Percentiles rank a stretch among this genome's conserved stretches.
Conservation (phyloP, 2,329 filamentous ascomycete species). For the Xylariaceae sp. region DNA sequence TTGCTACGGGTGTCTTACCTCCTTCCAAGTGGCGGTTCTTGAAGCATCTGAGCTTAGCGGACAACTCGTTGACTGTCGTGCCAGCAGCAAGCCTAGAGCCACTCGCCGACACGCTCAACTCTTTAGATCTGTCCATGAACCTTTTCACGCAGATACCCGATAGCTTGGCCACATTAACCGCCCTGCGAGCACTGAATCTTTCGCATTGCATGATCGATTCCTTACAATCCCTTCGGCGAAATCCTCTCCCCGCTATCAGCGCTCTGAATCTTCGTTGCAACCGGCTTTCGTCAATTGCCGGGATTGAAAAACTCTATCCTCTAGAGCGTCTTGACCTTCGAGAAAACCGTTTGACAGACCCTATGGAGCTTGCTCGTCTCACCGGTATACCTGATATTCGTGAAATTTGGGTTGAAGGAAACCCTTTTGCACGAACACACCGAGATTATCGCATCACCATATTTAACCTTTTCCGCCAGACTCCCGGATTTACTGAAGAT, state of each 20-base stretch:
- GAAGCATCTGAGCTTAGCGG: constrained; percentile 83
- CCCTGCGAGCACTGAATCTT: constrained; percentile 86
- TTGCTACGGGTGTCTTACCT: constrained; percentile 68
- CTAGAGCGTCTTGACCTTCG: constrained; percentile 86
- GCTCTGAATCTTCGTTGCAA: constrained; percentile 89
- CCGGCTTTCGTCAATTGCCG: constrained; percentile 78
- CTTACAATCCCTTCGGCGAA: constrained; percentile 78
- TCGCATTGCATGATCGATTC: constrained; percentile 98
- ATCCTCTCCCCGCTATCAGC: constrained; percentile 86
- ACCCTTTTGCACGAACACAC: constrained; percentile 86
- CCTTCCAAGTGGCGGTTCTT: constrained; percentile 92
- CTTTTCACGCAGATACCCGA: constrained; percentile 93
- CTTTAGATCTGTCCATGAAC: constrained; percentile 87
- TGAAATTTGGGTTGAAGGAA: constrained; percentile 89
- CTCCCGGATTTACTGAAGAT: constrained; percentile 86
- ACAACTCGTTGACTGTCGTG: constrained; percentile 84
- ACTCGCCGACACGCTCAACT: constrained; percentile 82
- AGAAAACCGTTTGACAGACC: constrained; percentile 88
- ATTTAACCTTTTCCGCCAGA: constrained; percentile 91
- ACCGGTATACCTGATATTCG: constrained; percentile 87
- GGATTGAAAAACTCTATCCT: constrained; percentile 82
- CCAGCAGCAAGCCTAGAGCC: constrained; percentile 71
- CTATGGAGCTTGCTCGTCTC: constrained; percentile 81
- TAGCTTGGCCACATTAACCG: constrained; percentile 77
- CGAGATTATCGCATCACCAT: constrained; percentile 81